These are phyloP conservation scores for Naegleria lovaniensis DNA, from an alignment of 208 protist genomes.

Conservation along the genomic window DNA sequence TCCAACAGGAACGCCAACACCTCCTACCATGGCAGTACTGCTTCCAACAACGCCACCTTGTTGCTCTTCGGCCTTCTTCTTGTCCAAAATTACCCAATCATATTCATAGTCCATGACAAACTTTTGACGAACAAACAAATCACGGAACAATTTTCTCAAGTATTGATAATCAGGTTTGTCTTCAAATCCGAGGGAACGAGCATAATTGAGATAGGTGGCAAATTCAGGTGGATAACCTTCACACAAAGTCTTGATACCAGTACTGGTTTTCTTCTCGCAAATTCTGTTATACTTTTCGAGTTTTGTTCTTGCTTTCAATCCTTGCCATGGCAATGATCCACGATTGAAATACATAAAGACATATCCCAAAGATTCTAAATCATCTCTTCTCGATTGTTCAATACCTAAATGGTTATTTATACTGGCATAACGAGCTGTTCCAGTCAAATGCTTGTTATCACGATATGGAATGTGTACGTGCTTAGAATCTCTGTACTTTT, in stretches of 20 bases:
- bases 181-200: constrained; percentile 90
- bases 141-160: constrained; percentile 91
- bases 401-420: constrained; percentile 99
- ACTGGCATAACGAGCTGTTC: constrained; percentile 97
- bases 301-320: constrained; percentile 35
- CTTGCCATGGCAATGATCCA: constrained; percentile 42
- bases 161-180: constrained; percentile 98
- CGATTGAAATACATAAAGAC: constrained; percentile 77
- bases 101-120: constrained; percentile 96
- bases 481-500: constrained; percentile 96
- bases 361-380: constrained; percentile 83
- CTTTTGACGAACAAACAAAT: constrained; percentile 94
- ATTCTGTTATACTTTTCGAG: constrained; percentile 31
- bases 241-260: constrained; percentile 19
- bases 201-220: constrained; percentile 93
- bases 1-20: not conserved
- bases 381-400: constrained; percentile 85
- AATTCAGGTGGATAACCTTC: constrained; percentile 83
- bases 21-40: not conserved
- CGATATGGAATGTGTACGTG: constrained; percentile 98
- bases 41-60: not conserved
- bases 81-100: constrained; percentile 86
- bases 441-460: constrained; percentile 97
- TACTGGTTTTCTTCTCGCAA: constrained; percentile 23
- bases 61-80: not conserved